These are phyloP conservation scores for Backusella macrospora DNA, from an alignment of 192 early-diverging fungal species.

Conservation along the genomic window DNA sequence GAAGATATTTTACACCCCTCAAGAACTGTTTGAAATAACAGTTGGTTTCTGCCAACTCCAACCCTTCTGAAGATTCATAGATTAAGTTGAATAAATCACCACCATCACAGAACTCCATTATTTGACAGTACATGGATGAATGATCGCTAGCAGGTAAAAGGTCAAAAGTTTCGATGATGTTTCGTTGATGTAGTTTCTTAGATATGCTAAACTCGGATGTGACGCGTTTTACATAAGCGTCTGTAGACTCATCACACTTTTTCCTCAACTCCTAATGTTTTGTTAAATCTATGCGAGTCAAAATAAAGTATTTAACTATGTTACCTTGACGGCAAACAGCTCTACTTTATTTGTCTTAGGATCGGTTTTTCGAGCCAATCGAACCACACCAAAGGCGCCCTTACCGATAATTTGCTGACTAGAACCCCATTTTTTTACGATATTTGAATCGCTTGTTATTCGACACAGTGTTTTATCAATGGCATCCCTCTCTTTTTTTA, in stretches of 20 bases:
- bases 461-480: slow-evolving; percentile 24
- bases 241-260: slow-evolving; percentile 52
- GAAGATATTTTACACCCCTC: slow-evolving; percentile 78
- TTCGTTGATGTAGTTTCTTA: slow-evolving; percentile 71
- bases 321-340: slow-evolving; percentile 52
- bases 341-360: slow-evolving; percentile 42
- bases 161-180: slow-evolving; percentile 82
- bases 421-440: slow-evolving; percentile 47
- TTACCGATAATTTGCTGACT: slow-evolving; percentile 48
- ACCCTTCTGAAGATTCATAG: slow-evolving; percentile 58
- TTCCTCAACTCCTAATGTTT: slow-evolving; percentile 80
- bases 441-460: slow-evolving; percentile 23
- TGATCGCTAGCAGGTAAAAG: slow-evolving; percentile 71
- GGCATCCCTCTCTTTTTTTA: slow-evolving; percentile 19
- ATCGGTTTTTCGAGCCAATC: slow-evolving; percentile 44
- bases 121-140: slow-evolving; percentile 56
- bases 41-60: slow-evolving; percentile 52
- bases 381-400: slow-evolving; percentile 49
- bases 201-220: slow-evolving; percentile 83
- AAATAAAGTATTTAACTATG: background rate
- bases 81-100: slow-evolving; percentile 80
- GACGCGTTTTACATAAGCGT: slow-evolving; percentile 55
- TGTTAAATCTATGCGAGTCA: background rate
- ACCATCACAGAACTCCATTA: slow-evolving; percentile 85
- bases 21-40: slow-evolving; percentile 80